Evolutionary conservation across 176 grass and related monocot genomes (phyloP).

Genomic region (Aechmea fasciata): DNA sequence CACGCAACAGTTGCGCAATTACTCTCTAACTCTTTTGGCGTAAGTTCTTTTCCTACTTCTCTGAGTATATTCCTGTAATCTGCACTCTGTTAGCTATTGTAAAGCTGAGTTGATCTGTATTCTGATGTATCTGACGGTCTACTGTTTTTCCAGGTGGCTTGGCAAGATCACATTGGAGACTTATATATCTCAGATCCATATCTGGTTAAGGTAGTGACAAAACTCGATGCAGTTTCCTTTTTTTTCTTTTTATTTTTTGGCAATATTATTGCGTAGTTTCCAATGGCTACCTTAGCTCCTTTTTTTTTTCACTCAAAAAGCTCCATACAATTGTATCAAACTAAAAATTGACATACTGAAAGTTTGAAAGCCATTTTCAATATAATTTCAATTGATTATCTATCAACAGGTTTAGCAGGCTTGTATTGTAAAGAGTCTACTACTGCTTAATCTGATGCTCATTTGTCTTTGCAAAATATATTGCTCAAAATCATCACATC

Average conservation of each 20-base stretch:
- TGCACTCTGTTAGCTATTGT: background rate
- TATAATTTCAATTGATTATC: no score
- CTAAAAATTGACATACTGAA: background rate
- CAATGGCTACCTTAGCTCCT: background rate
- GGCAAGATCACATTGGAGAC: conserved; percentile 41
- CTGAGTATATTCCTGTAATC: background rate
- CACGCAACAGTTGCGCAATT: conserved; percentile 30
- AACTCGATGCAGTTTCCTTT: background rate
- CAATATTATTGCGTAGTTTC: background rate
- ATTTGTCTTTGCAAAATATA: background rate
- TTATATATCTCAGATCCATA: conserved; percentile 38
- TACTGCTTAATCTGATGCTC: background rate
- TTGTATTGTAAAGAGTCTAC: background rate
- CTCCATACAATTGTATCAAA: background rate
- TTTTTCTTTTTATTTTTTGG: background rate
- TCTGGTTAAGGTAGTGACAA: conserved; percentile 26
- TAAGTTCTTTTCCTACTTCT: conserved; percentile 26
- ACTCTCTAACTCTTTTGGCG: conserved; percentile 32
- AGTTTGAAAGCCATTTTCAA: no score
- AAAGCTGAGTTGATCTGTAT: background rate
- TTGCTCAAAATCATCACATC: background rate
- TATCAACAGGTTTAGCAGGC: no score
- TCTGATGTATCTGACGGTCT: conserved; percentile 5
- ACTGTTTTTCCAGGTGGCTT: conserved; percentile 23
- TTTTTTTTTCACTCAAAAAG: background rate